These are phyloP conservation scores for Ascochyta fabae DNA, from an alignment of 2,329 filamentous ascomycete genomes.

Conservation along the genomic window DNA sequence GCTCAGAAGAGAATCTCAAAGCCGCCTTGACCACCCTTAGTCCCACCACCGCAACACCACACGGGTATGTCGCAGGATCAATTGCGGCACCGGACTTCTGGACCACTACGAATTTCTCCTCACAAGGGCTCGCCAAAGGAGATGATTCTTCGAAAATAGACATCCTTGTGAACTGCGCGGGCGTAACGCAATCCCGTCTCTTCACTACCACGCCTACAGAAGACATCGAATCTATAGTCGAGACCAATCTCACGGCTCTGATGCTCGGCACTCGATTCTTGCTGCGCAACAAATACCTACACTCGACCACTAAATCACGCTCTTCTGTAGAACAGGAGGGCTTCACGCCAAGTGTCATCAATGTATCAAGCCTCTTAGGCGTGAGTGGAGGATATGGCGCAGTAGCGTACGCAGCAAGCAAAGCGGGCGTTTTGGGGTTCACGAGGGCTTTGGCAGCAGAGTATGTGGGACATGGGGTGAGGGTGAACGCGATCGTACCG, in stretches of 20 bases:
- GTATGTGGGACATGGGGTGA: conserved; percentile 65
- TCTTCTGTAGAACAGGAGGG: conserved; percentile 41
- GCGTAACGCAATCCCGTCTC: conserved; percentile 69
- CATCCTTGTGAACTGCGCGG: conserved; percentile 81
- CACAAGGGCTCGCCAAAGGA: neutral
- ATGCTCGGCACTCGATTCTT: conserved; percentile 66
- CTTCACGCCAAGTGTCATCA: conserved; percentile 68
- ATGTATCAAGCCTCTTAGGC: conserved; percentile 79
- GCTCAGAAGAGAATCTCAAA: conserved; percentile 31
- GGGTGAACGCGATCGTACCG: conserved; percentile 81
- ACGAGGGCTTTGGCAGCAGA: conserved; percentile 72
- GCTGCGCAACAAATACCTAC: conserved; percentile 41
- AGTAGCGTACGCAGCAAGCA: conserved; percentile 77
- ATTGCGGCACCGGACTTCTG: conserved; percentile 37
- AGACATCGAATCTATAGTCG: conserved; percentile 64
- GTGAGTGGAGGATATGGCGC: conserved; percentile 72
- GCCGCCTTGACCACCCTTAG: conserved; percentile 31
- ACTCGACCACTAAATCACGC: conserved; percentile 7
- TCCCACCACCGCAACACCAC: conserved; percentile 20
- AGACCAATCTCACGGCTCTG: conserved; percentile 73
- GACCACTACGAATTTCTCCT: conserved; percentile 20
- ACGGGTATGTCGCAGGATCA: conserved; percentile 38
- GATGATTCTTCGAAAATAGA: conserved; percentile 28
- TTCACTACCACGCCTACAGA: conserved; percentile 62
- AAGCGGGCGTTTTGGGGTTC: conserved; percentile 77